These are phyloP conservation scores for Amphichorda felina DNA, from an alignment of 2,329 filamentous ascomycete genomes.

Conservation along the genomic window DNA sequence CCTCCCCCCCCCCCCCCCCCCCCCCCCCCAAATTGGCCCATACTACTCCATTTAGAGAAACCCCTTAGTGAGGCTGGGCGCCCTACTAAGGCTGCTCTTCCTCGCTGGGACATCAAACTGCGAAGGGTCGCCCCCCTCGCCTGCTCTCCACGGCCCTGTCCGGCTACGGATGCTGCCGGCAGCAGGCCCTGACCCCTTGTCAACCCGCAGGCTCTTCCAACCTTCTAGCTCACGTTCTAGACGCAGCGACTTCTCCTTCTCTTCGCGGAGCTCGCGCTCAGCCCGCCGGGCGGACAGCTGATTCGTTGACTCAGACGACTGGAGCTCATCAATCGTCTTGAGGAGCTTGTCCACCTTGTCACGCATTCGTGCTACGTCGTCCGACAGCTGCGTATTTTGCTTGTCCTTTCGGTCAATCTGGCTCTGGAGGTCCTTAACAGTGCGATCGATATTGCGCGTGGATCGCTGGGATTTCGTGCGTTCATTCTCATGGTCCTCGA, in stretches of 20 bases:
- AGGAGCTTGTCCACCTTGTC: constrained; percentile 89
- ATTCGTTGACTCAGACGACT: constrained; percentile 70
- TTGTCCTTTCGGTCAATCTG: constrained; percentile 94
- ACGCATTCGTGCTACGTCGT: constrained; percentile 74
- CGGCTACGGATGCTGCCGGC: constrained; percentile 32
- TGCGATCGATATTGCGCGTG: constrained; percentile 84
- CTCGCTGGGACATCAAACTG: constrained; percentile 46
- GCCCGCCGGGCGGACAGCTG: constrained; percentile 76
- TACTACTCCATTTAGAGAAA: no score
- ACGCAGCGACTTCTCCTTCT: constrained; percentile 66
- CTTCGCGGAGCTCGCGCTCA: constrained; percentile 82
- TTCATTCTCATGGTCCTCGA: constrained; percentile 72
- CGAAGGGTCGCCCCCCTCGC: constrained; percentile 26
- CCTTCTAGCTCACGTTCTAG: constrained; percentile 84
- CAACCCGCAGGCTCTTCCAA: constrained; percentile 65
- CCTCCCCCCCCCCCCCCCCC: no score
- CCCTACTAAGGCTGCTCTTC: constrained; percentile 52
- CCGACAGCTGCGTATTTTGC: constrained; percentile 64
- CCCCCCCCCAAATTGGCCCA: no score
- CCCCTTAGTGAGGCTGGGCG: constrained; percentile 64
- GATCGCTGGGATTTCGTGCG: constrained; percentile 74
- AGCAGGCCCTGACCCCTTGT: constrained; percentile 35
- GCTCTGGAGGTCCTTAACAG: constrained; percentile 81
- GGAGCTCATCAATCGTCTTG: constrained; percentile 84
- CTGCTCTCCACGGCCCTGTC: constrained; percentile 19